phyloP scores from a whole-genome alignment of 1,284 basidiomycete genomes.

The Ganoderma resinaceum region DNA sequence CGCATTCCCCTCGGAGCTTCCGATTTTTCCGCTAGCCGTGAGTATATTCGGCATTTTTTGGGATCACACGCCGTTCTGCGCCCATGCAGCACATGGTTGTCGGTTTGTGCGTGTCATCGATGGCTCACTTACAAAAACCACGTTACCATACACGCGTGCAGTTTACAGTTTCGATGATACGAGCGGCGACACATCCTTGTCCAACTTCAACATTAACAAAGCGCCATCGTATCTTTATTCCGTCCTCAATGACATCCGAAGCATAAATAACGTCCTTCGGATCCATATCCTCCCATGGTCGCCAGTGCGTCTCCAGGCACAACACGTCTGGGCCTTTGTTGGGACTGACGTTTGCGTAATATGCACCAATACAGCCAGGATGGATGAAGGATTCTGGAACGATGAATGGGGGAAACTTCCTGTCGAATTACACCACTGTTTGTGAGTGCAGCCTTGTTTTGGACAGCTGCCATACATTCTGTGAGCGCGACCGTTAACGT shows the following conservation, averaged over 20 bases:
- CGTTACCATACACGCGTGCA: constrained; percentile 35
- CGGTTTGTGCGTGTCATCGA: constrained; percentile 9
- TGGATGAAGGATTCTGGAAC: constrained; percentile 58
- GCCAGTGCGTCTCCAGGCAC: constrained; percentile 45
- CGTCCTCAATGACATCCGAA: constrained; percentile 52
- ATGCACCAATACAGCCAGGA: constrained; percentile 45
- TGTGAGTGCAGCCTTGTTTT: constrained; percentile 41
- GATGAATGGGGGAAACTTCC: constrained; percentile 53
- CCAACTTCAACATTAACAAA: constrained; percentile 47
- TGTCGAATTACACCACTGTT: constrained; percentile 41
- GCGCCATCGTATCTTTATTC: constrained; percentile 53
- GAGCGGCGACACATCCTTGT: constrained; percentile 51
- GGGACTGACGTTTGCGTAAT: background rate
- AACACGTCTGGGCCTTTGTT: background rate
- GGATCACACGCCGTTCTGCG: constrained; percentile 1
- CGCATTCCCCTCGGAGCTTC: constrained; percentile 57
- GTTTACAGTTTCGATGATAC: constrained; percentile 57
- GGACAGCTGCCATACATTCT: background rate
- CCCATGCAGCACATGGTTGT: constrained; percentile 6
- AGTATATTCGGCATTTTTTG: constrained; percentile 6
- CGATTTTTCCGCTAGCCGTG: constrained; percentile 47
- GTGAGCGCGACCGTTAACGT: background rate
- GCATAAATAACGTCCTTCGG: constrained; percentile 48
- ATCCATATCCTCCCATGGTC: constrained; percentile 59
- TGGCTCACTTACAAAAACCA: constrained; percentile 13